A percentile compares a stretch with the other conserved stretches of the same genome.
These are phyloP conservation scores for Xanthoconium separans DNA, from an alignment of 1,284 basidiomycete genomes.

Conservation along the genomic window DNA sequence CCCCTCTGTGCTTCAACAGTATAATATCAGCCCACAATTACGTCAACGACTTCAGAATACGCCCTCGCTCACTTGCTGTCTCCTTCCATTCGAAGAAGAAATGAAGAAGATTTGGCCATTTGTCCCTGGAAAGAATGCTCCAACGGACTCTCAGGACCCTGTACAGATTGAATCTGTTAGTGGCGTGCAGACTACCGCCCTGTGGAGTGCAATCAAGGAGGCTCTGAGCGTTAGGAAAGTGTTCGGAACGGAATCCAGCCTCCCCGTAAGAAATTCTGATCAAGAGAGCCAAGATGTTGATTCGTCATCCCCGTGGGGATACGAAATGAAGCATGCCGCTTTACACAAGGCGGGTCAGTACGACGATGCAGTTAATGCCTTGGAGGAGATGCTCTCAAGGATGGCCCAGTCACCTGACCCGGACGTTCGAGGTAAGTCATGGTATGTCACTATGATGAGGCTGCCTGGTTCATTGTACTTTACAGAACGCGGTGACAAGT, in stretches of 20 bases:
- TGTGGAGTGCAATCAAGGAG: conserved; percentile 19
- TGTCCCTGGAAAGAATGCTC: conserved; percentile 18
- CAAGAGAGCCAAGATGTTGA: neutral
- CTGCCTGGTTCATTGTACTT: neutral
- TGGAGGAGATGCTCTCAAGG: neutral
- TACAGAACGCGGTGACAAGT: neutral
- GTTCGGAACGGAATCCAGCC: conserved; percentile 16
- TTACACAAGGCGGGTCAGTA: neutral
- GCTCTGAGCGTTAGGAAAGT: conserved; percentile 12
- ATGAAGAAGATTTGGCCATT: conserved; percentile 47
- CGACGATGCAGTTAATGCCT: neutral
- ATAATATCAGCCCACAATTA: conserved; percentile 36
- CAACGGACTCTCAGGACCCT: conserved; percentile 9
- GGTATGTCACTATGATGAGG: neutral
- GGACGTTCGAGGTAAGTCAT: neutral
- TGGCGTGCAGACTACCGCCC: conserved; percentile 2
- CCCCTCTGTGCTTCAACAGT: conserved; percentile 54
- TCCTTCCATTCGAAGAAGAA: conserved; percentile 55
- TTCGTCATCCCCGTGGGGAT: neutral
- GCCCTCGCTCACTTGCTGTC: conserved; percentile 42
- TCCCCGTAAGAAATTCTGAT: too few species aligned
- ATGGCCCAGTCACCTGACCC: neutral
- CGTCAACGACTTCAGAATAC: conserved; percentile 37
- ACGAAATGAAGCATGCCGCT: neutral
- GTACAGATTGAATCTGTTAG: neutral